Evolutionary conservation across 2,329 filamentous ascomycete genomes (phyloP).

Genomic region (Colletotrichum plurivorum): DNA sequence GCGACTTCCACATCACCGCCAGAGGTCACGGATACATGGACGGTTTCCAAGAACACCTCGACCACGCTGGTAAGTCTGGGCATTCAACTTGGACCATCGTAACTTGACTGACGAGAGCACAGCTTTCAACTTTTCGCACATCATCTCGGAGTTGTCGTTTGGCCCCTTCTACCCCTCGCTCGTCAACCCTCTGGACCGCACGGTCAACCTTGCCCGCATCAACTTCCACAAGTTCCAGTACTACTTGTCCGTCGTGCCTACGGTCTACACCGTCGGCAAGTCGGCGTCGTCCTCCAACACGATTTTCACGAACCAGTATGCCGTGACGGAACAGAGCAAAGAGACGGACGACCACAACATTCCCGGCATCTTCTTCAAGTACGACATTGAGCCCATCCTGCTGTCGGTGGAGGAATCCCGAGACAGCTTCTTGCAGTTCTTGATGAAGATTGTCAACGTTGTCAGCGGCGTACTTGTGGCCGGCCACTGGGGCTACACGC

Average conservation of each 20-base stretch:
- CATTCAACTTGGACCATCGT: not conserved
- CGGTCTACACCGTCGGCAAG: conserved; percentile 82
- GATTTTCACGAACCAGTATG: conserved; percentile 97
- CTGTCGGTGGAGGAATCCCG: conserved; percentile 88
- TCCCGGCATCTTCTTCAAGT: conserved; percentile 97
- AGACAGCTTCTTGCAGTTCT: conserved; percentile 79
- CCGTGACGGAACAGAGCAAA: conserved; percentile 90
- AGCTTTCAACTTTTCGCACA: conserved; percentile 98
- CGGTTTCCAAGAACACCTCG: conserved; percentile 78
- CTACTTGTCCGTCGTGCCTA: conserved; percentile 95
- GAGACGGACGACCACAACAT: conserved; percentile 78
- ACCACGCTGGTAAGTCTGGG: conserved; percentile 78
- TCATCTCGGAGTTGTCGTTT: conserved; percentile 96
- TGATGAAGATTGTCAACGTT: conserved; percentile 91
- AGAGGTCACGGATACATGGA: conserved; percentile 95
- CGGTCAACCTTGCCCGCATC: conserved; percentile 79
- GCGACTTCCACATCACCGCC: conserved; percentile 98
- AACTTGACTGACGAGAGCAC: conserved; percentile 19
- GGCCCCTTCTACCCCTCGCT: conserved; percentile 96
- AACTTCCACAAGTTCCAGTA: conserved; percentile 99
- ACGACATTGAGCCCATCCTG: conserved; percentile 96
- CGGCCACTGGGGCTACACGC: conserved; percentile 91
- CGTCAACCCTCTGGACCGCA: conserved; percentile 93
- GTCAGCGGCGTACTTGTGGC: conserved; percentile 92
- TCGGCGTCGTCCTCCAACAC: conserved; percentile 62